A percentile compares a stretch with the other conserved stretches of the same genome.
phyloP scores from a whole-genome alignment of 129 eudicot species.

The Tanacetum coccineum region DNA sequence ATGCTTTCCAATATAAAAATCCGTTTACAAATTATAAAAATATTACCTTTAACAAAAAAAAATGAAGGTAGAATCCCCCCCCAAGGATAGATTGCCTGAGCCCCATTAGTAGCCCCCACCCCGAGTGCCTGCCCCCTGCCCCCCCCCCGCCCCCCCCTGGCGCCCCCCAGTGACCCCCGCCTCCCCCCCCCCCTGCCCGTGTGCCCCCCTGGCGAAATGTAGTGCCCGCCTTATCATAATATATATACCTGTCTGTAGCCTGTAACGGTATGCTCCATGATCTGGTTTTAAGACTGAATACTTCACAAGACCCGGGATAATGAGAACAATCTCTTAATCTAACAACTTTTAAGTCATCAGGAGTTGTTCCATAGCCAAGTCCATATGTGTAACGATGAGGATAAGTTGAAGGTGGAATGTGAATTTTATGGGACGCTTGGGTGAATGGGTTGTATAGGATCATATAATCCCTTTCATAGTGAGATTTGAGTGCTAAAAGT shows the following conservation, averaged over 20 bases:
- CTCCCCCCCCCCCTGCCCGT: no score
- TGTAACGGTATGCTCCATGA: conserved; percentile 2
- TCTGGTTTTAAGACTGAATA: neutral
- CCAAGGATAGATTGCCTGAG: no score
- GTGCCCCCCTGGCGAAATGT: no score
- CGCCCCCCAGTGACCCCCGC: no score
- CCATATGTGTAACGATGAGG: neutral
- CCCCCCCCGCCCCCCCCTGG: no score
- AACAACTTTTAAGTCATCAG: conserved; percentile 14
- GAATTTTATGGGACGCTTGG: conserved; percentile 2
- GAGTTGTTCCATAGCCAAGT: conserved; percentile 2
- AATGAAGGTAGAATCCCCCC: no score
- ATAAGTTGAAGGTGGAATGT: neutral
- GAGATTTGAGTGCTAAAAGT: neutral
- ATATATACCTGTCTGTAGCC: neutral
- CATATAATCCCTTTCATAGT: neutral
- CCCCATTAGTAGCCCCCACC: no score
- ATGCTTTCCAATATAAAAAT: conserved; percentile 8
- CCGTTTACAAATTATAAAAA: conserved; percentile 23
- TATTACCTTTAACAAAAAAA: no score
- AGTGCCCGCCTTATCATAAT: neutral
- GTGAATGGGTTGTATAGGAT: conserved; percentile 12
- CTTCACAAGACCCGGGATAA: neutral
- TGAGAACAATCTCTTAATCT: neutral
- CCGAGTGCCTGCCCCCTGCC: no score